Evolutionary conservation across 768 basidiomycete species (phyloP).

Genomic region (Pholiota microspora): DNA sequence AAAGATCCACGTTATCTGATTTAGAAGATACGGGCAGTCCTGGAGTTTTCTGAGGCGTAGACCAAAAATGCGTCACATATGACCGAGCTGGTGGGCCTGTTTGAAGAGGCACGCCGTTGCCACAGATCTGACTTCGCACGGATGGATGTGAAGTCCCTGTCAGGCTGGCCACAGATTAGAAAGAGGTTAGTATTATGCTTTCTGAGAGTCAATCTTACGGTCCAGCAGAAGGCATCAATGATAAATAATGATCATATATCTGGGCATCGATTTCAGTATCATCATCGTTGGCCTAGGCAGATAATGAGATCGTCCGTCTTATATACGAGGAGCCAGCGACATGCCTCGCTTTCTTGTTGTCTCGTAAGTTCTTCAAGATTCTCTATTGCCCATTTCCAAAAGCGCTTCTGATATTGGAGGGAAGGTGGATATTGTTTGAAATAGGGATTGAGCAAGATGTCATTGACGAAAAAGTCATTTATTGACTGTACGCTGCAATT

Average conservation of each 20-base stretch:
- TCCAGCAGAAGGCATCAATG: constrained; percentile 38
- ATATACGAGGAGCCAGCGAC: constrained; percentile 17
- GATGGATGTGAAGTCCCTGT: constrained; percentile 20
- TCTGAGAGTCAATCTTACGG: constrained; percentile 23
- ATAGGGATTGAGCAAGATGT: constrained; percentile 51
- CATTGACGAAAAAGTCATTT: constrained; percentile 54
- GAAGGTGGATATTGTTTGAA: constrained; percentile 63
- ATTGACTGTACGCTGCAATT: constrained; percentile 34
- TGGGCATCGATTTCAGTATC: constrained; percentile 58
- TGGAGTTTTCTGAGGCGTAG: constrained; percentile 1
- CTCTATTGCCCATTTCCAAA: constrained; percentile 73
- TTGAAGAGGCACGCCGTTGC: constrained; percentile 22
- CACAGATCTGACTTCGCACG: constrained; percentile 24
- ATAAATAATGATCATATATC: constrained; percentile 63
- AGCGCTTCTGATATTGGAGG: constrained; percentile 53
- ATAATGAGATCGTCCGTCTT: constrained; percentile 11
- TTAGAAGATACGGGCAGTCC: background rate
- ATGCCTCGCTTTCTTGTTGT: constrained; percentile 36
- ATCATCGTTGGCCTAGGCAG: constrained; percentile 32
- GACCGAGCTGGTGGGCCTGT: constrained; percentile 47
- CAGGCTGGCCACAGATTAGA: constrained; percentile 15
- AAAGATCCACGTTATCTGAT: constrained; percentile 16
- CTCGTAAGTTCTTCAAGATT: constrained; percentile 45
- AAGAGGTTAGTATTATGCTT: background rate
- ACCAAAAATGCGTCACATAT: constrained; percentile 70